Evolutionary conservation across 2,329 filamentous ascomycete species (phyloP).

Genomic region (Rutstroemia sydowiana): DNA sequence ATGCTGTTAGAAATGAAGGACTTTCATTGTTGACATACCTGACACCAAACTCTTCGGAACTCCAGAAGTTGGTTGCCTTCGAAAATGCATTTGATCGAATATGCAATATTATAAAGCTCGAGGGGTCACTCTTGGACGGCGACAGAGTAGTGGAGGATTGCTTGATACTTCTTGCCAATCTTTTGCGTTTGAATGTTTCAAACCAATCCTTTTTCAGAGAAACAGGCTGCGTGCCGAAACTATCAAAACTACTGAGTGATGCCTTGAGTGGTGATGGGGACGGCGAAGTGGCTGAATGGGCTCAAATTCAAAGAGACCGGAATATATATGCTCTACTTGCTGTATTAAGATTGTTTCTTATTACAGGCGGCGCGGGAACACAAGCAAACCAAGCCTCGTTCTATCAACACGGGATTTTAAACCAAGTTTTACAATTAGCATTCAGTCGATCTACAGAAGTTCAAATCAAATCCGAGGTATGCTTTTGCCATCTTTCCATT

Average conservation of each 20-base stretch:
- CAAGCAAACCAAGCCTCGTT: constrained; percentile 79
- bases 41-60: constrained; percentile 76
- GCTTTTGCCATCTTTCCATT: background rate
- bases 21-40: constrained; percentile 81
- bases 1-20: constrained; percentile 82
- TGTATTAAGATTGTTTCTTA: constrained; percentile 79
- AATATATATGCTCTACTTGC: constrained; percentile 87
- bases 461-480: constrained; percentile 73
- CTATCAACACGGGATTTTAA: constrained; percentile 73
- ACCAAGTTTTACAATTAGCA: constrained; percentile 72
- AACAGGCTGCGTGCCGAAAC: constrained; percentile 69
- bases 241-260: constrained; percentile 61
- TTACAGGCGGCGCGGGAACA: constrained; percentile 72
- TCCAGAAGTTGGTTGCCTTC: constrained; percentile 93
- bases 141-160: constrained; percentile 89
- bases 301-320: constrained; percentile 70
- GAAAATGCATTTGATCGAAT: constrained; percentile 87
- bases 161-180: constrained; percentile 80
- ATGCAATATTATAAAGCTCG: constrained; percentile 72
- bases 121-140: constrained; percentile 76
- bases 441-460: constrained; percentile 68
- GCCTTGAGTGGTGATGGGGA: constrained; percentile 47
- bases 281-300: constrained; percentile 63
- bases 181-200: constrained; percentile 77
- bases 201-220: constrained; percentile 95